Percentiles rank a stretch among this genome's conserved stretches.
Evolutionary conservation across 768 basidiomycete species (phyloP).

Genomic region (Pleurotus djamor): DNA sequence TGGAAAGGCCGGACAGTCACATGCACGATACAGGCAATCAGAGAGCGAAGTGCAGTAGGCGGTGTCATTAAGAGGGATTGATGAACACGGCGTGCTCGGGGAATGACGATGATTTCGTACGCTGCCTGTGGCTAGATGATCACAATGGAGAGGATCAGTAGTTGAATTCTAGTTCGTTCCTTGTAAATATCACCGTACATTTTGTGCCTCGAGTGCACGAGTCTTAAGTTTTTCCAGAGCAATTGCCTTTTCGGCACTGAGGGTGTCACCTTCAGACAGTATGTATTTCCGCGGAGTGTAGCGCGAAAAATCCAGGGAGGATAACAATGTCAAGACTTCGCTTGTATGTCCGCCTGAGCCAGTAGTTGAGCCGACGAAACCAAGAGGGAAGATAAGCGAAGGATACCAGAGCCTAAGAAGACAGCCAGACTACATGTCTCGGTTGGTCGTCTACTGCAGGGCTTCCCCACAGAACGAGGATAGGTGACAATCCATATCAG

Average conservation of each 20-base stretch:
- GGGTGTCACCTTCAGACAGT: constrained; percentile 73
- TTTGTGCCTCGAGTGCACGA: neutral
- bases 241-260: constrained; percentile 72
- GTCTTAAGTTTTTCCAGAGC: constrained; percentile 54
- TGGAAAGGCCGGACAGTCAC: constrained; percentile 54
- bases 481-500: neutral
- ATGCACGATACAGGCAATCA: constrained; percentile 59
- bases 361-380: constrained; percentile 8
- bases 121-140: constrained; percentile 7
- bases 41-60: constrained; percentile 59
- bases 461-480: neutral
- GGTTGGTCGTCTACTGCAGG: constrained; percentile 1
- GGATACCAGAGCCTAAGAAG: constrained; percentile 90
- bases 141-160: neutral
- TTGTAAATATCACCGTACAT: neutral
- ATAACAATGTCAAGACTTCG: constrained; percentile 76
- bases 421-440: constrained; percentile 58
- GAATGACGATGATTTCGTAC: constrained; percentile 65
- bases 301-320: constrained; percentile 68
- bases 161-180: neutral
- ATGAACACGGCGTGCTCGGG: constrained; percentile 86
- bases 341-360: constrained; percentile 87
- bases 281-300: constrained; percentile 83
- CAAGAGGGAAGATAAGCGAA: neutral
- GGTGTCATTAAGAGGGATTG: constrained; percentile 74